phyloP scores from a whole-genome alignment of 2,329 filamentous ascomycete species.

The Microcera coccophila region DNA sequence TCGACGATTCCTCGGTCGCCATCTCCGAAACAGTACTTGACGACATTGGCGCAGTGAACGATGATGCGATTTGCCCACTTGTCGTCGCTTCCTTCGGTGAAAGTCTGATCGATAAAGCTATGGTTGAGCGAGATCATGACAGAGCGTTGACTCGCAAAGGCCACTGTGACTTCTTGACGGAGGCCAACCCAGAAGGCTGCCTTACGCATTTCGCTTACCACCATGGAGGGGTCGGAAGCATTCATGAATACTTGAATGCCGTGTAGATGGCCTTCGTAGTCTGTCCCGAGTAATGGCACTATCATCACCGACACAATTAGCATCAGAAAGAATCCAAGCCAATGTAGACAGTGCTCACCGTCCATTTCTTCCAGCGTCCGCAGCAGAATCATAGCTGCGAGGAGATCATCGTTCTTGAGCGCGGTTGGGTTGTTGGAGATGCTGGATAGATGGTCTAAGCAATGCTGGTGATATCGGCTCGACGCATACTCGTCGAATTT shows the following conservation, averaged over 20 bases:
- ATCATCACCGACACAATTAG: constrained; percentile 3
- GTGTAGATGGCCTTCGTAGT: constrained; percentile 45
- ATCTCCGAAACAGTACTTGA: constrained; percentile 58
- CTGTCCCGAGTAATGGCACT: constrained; percentile 36
- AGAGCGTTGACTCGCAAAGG: constrained; percentile 44
- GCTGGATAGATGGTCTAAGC: constrained; percentile 47
- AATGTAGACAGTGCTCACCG: constrained; percentile 14
- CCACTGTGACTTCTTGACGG: constrained; percentile 57
- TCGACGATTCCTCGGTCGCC: constrained; percentile 25
- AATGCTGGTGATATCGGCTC: constrained; percentile 51
- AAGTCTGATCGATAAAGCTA: constrained; percentile 48
- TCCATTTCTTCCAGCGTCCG: constrained; percentile 55
- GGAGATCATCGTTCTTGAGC: constrained; percentile 47
- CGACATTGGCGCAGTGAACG: constrained; percentile 58
- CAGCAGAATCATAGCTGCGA: constrained; percentile 55
- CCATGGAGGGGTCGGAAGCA: constrained; percentile 34
- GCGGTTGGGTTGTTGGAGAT: constrained; percentile 39
- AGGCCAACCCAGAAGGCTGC: constrained; percentile 57
- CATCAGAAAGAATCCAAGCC: constrained; percentile 1
- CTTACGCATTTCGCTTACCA: constrained; percentile 38
- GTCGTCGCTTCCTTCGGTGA: constrained; percentile 47
- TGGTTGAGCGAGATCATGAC: constrained; percentile 49
- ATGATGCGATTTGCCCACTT: constrained; percentile 60
- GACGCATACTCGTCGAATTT: constrained; percentile 49
- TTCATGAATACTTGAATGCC: constrained; percentile 47